These are phyloP conservation scores for Marasmius tenuissimus DNA, from an alignment of 1,284 basidiomycete species.

Conservation along the genomic window DNA sequence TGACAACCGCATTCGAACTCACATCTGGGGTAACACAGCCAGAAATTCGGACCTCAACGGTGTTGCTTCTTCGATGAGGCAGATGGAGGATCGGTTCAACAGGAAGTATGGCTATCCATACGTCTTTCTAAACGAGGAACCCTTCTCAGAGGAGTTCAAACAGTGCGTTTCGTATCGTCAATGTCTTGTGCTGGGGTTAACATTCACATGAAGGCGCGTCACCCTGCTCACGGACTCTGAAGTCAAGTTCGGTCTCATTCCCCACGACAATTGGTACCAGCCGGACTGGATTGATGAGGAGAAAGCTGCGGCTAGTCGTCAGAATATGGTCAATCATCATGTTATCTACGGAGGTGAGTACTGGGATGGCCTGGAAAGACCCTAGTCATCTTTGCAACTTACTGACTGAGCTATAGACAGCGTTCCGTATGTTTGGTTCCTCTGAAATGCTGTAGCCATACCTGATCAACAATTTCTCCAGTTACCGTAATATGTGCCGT, in stretches of 20 bases:
- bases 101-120: conserved; percentile 84
- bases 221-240: conserved; percentile 63
- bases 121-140: conserved; percentile 83
- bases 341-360: conserved; percentile 74
- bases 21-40: conserved; percentile 34
- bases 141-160: conserved; percentile 72
- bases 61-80: conserved; percentile 73
- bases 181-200: conserved; percentile 1
- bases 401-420: conserved; percentile 33
- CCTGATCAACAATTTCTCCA: conserved; percentile 21
- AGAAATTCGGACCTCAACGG: conserved; percentile 80
- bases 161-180: conserved; percentile 22
- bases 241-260: conserved; percentile 83
- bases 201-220: conserved; percentile 51
- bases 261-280: conserved; percentile 81
- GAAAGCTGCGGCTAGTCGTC: conserved; percentile 58
- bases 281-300: conserved; percentile 75
- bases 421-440: conserved; percentile 27
- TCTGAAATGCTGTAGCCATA: neutral
- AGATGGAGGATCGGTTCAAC: conserved; percentile 84
- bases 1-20: neutral
- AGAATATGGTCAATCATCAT: conserved; percentile 64
- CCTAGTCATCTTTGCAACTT: conserved; percentile 1
- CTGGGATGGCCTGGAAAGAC: no score
- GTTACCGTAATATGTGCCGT: conserved; percentile 90